A percentile compares a stretch with the other conserved stretches of the same genome.
These are phyloP conservation scores for Fusarium sp. DNA, from an alignment of 2,329 filamentous ascomycete genomes.

Conservation along the genomic window DNA sequence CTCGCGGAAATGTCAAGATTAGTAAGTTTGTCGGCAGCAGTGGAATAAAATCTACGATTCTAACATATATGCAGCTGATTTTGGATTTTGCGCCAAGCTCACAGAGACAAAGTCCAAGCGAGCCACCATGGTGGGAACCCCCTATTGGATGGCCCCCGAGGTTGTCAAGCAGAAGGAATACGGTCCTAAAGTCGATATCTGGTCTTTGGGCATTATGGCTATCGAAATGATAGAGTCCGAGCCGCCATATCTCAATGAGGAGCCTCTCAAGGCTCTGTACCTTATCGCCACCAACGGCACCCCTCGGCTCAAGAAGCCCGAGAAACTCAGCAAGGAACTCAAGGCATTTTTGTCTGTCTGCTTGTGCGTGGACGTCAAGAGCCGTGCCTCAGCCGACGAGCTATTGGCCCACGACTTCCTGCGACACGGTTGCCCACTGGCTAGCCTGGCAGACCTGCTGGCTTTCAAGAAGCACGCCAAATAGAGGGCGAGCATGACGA, in stretches of 20 bases:
- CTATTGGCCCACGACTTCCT: slow-evolving; percentile 94
- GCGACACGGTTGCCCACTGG: slow-evolving; percentile 88
- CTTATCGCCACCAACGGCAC: slow-evolving; percentile 98
- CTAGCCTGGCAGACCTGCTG: slow-evolving; percentile 87
- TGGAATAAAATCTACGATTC: slow-evolving; percentile 1
- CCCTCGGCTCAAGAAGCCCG: slow-evolving; percentile 95
- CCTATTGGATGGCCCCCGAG: slow-evolving; percentile 99
- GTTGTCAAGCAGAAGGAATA: slow-evolving; percentile 99
- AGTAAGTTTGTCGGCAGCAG: slow-evolving; percentile 71
- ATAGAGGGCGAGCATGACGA: slow-evolving; percentile 56
- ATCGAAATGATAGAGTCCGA: slow-evolving; percentile 99
- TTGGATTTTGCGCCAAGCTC: slow-evolving; percentile 98
- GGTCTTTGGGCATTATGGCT: slow-evolving; percentile 99
- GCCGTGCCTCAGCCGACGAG: slow-evolving; percentile 91
- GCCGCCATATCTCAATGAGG: slow-evolving; percentile 97
- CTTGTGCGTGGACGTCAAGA: slow-evolving; percentile 96
- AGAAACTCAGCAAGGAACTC: slow-evolving; percentile 97
- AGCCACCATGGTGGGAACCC: slow-evolving; percentile 98
- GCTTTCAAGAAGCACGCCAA: slow-evolving; percentile 85
- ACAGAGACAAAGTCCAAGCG: slow-evolving; percentile 97
- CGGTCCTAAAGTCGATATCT: slow-evolving; percentile 97
- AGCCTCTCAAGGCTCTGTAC: slow-evolving; percentile 96
- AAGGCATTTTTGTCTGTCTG: slow-evolving; percentile 98
- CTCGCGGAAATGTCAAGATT: slow-evolving; percentile 96
- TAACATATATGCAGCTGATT: slow-evolving; percentile 79